These are phyloP conservation scores for Cercophora scortea DNA, from an alignment of 495 filamentous ascomycete species.

Conservation along the genomic window DNA sequence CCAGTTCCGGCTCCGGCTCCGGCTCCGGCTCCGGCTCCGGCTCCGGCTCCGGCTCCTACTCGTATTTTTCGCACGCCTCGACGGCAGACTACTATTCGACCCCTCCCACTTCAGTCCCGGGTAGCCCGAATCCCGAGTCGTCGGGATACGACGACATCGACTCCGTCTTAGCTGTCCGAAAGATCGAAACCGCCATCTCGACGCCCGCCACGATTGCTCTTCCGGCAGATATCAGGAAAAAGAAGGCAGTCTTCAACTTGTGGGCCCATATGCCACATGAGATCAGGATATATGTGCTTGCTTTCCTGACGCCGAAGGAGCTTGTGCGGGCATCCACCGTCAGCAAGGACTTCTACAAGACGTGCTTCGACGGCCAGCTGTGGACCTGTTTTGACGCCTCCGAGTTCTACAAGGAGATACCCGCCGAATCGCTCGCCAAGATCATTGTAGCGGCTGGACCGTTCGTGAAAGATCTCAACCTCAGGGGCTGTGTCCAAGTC, in stretches of 20 bases:
- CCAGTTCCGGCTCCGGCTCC: slow-evolving; percentile 21
- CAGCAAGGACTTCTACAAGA: slow-evolving; percentile 70
- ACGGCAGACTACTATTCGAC: slow-evolving; percentile 53
- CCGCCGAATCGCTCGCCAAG: slow-evolving; percentile 72
- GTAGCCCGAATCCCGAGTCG: slow-evolving; percentile 38
- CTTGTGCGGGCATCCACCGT: slow-evolving; percentile 74
- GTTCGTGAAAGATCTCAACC: slow-evolving; percentile 84
- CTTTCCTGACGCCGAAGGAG: slow-evolving; percentile 70
- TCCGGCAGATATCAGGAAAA: slow-evolving; percentile 52
- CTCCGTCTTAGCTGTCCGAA: slow-evolving; percentile 25
- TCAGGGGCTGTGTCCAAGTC: slow-evolving; percentile 55
- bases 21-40: slow-evolving; percentile 25
- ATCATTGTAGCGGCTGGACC: slow-evolving; percentile 80
- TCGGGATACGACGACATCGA: slow-evolving; percentile 27
- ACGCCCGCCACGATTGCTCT: slow-evolving; percentile 49
- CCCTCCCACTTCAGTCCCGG: slow-evolving; percentile 52
- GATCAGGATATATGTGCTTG: slow-evolving; percentile 69
- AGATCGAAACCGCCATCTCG: slow-evolving; percentile 18
- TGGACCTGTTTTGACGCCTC: slow-evolving; percentile 82
- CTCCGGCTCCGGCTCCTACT: slow-evolving; percentile 43
- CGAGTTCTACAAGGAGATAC: slow-evolving; percentile 79
- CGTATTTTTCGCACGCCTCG: slow-evolving; percentile 37
- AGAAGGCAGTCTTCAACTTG: slow-evolving; percentile 53
- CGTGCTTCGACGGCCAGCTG: slow-evolving; percentile 93
- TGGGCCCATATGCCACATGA: slow-evolving; percentile 79